Percentiles rank a stretch among this genome's conserved stretches.
Conservation (phyloP, 2,329 filamentous ascomycete species). For the Fusarium odoratissimum region DNA sequence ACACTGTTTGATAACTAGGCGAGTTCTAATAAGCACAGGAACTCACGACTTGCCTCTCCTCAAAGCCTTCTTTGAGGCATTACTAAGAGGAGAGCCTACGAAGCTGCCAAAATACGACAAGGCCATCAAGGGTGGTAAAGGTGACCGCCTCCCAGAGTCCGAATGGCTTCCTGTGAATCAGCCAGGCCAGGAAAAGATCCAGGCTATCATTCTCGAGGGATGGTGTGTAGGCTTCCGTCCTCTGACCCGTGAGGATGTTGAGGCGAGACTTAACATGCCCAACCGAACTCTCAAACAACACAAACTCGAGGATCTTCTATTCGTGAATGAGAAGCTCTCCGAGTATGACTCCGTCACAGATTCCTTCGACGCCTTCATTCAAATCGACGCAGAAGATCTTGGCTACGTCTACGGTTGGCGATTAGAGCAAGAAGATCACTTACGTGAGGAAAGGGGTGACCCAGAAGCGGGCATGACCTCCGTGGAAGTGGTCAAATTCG, state of each 20-base stretch:
- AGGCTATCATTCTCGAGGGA: constrained; percentile 85
- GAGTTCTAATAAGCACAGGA: constrained; percentile 41
- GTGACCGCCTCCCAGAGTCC: constrained; percentile 74
- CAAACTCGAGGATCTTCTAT: constrained; percentile 60
- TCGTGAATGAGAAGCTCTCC: constrained; percentile 61
- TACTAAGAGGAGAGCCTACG: constrained; percentile 65
- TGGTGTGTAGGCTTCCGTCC: constrained; percentile 90
- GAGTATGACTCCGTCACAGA: constrained; percentile 63
- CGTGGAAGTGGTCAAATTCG: constrained; percentile 81
- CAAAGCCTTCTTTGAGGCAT: constrained; percentile 68
- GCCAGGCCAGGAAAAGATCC: constrained; percentile 59
- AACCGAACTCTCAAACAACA: constrained; percentile 63
- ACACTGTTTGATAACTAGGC: background rate
- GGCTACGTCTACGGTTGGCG: constrained; percentile 88
- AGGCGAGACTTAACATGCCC: constrained; percentile 62
- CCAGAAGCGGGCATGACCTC: constrained; percentile 78
- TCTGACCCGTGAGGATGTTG: constrained; percentile 62
- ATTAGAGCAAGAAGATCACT: constrained; percentile 78
- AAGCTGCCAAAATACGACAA: constrained; percentile 85
- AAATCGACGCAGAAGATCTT: constrained; percentile 76
- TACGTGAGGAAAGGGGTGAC: constrained; percentile 72
- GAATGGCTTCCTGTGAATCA: constrained; percentile 71
- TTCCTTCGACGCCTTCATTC: constrained; percentile 65
- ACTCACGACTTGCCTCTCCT: constrained; percentile 81
- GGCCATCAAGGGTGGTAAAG: constrained; percentile 77